phyloP scores from a whole-genome alignment of 177 flowering plant species.

The Telopea speciosissima region DNA sequence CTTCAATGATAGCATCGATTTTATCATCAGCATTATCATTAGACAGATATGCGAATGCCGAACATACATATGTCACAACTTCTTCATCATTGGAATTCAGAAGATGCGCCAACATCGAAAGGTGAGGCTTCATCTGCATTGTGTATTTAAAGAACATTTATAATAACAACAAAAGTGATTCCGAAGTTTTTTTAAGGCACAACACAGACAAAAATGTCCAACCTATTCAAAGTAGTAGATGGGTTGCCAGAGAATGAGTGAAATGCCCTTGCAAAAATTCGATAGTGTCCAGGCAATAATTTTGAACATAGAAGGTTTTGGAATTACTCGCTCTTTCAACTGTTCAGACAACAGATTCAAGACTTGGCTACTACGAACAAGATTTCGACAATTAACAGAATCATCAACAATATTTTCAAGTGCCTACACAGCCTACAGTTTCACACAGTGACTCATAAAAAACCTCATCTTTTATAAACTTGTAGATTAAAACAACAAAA shows the following conservation, averaged over 20 bases:
- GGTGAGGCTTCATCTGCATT: constrained; percentile 54
- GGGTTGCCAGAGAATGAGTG: too few species aligned
- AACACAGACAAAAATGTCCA: not conserved
- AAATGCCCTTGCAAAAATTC: constrained; percentile 81
- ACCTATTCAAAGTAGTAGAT: constrained; percentile 93
- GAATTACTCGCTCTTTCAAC: constrained; percentile 66
- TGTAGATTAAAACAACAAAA: too few species aligned
- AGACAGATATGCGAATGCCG: constrained; percentile 71
- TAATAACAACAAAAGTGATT: not conserved
- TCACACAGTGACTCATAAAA: not conserved
- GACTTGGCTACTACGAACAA: constrained; percentile 66
- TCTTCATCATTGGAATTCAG: constrained; percentile 70
- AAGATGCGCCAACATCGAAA: constrained; percentile 62
- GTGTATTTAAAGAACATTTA: not conserved
- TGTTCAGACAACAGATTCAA: constrained; percentile 58
- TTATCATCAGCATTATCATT: constrained; percentile 20
- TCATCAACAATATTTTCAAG: constrained; percentile 90
- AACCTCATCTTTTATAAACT: too few species aligned
- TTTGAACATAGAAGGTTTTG: constrained; percentile 80
- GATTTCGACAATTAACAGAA: constrained; percentile 68
- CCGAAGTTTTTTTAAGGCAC: not conserved
- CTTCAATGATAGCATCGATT: not conserved
- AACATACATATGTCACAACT: constrained; percentile 74
- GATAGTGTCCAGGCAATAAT: constrained; percentile 86
- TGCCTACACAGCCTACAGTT: constrained; percentile 75